phyloP scores from a whole-genome alignment of 164 flowering plant genomes.

The Malania oleifera region DNA sequence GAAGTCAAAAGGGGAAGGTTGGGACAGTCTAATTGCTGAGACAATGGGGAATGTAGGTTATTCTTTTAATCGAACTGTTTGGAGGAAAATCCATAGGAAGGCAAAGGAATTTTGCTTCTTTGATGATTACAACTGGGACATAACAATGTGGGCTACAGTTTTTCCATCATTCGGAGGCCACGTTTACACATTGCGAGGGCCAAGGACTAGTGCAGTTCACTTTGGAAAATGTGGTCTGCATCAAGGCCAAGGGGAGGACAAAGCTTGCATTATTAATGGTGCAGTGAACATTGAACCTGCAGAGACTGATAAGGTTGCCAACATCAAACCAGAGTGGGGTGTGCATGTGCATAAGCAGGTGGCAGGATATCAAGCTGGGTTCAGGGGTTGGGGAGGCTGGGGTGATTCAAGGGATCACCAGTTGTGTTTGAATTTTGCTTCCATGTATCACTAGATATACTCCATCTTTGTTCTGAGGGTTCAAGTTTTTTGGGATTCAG shows the following conservation, averaged over 20 bases:
- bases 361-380: slow-evolving; percentile 84
- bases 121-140: slow-evolving; percentile 97
- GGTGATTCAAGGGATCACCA: slow-evolving; percentile 80
- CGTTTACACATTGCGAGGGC: slow-evolving; percentile 78
- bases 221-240: slow-evolving; percentile 97
- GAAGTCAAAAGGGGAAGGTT: slow-evolving; percentile 70
- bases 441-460: slow-evolving; percentile 44
- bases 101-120: slow-evolving; percentile 73
- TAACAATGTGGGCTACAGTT: slow-evolving; percentile 93
- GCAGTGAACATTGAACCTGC: slow-evolving; percentile 42
- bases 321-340: slow-evolving; percentile 60
- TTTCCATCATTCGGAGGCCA: slow-evolving; percentile 86
- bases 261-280: slow-evolving; percentile 69
- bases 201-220: slow-evolving; percentile 86
- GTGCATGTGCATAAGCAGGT: slow-evolving; percentile 42
- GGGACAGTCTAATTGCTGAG: slow-evolving; percentile 65
- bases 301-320: slow-evolving; percentile 54
- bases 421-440: slow-evolving; percentile 70
- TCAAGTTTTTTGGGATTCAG: not conserved
- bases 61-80: slow-evolving; percentile 76
- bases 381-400: slow-evolving; percentile 99
- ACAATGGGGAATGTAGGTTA: slow-evolving; percentile 93
- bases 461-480: slow-evolving; percentile 4
- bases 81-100: slow-evolving; percentile 77
- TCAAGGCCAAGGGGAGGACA: slow-evolving; percentile 67